A percentile compares a stretch with the other conserved stretches of the same genome.
phyloP scores from a whole-genome alignment of 768 basidiomycete species.

The Chiua virens region DNA sequence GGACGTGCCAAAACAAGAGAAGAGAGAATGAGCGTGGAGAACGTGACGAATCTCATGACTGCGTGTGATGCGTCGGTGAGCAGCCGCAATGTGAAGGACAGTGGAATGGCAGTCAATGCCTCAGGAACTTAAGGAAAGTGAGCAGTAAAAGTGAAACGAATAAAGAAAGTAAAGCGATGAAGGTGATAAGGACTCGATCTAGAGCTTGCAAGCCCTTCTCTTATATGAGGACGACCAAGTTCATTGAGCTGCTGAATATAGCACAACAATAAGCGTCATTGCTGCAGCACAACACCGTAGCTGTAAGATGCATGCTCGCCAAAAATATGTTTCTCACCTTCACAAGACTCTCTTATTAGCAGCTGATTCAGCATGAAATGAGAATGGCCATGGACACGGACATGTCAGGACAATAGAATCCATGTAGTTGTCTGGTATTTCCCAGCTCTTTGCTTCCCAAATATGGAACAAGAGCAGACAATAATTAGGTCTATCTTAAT shows the following conservation, averaged over 20 bases:
- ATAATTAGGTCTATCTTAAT: too few relatives aligned
- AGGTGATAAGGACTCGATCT: too few relatives aligned
- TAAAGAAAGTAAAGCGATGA: not conserved
- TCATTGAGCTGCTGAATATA: not conserved
- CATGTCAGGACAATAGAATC: not conserved
- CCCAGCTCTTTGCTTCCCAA: too few relatives aligned
- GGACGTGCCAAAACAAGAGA: conserved; percentile 37
- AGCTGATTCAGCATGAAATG: too few relatives aligned
- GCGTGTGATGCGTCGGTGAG: not conserved
- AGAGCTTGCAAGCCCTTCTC: too few relatives aligned
- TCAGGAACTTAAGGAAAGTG: not conserved
- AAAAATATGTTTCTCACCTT: not conserved
- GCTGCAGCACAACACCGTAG: conserved; percentile 11
- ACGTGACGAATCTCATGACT: conserved; percentile 39
- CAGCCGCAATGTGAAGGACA: not conserved
- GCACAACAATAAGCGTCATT: conserved; percentile 15
- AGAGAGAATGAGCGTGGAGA: conserved; percentile 33
- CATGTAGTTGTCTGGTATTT: too few relatives aligned
- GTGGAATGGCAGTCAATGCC: conserved; percentile 27
- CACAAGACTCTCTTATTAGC: not conserved
- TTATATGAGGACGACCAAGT: too few relatives aligned
- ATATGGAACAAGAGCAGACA: too few relatives aligned
- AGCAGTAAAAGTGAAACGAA: conserved; percentile 8
- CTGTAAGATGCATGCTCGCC: not conserved
- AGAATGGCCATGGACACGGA: not conserved